Conservation (phyloP, 2,329 filamentous ascomycete genomes). For the Neopestalotiopsis sp. region DNA sequence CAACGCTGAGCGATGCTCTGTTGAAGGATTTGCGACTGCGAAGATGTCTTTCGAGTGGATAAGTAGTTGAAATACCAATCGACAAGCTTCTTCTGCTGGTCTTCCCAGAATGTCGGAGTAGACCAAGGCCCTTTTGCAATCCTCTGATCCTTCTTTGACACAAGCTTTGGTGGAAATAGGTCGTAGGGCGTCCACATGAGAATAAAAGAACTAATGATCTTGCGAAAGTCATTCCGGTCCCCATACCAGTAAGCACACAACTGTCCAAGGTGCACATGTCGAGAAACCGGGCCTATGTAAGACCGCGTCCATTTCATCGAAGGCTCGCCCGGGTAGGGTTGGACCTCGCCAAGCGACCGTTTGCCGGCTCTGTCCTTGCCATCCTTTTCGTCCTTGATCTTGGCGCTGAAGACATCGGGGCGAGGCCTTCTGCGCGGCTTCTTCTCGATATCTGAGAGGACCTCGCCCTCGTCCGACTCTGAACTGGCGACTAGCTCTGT, state of each 20-base stretch:
- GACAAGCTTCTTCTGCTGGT: conserved; percentile 29
- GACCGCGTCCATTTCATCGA: conserved; percentile 39
- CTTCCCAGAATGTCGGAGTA: conserved; percentile 28
- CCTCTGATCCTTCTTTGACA: conserved; percentile 23
- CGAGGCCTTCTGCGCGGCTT: background rate
- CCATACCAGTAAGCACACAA: conserved; percentile 37
- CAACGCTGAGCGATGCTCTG: conserved; percentile 28
- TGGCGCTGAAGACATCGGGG: conserved; percentile 17
- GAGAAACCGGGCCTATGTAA: conserved; percentile 38
- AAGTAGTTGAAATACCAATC: conserved; percentile 31
- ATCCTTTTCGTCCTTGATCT: conserved; percentile 23
- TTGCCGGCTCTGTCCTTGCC: conserved; percentile 17
- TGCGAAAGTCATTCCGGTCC: conserved; percentile 30
- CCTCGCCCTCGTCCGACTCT: background rate
- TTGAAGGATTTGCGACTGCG: conserved; percentile 29
- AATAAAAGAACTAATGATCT: conserved; percentile 31
- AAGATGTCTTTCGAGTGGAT: conserved; percentile 23
- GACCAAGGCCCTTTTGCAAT: conserved; percentile 36
- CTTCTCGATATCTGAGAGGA: background rate
- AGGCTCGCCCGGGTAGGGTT: conserved; percentile 37
- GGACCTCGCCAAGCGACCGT: conserved; percentile 30
- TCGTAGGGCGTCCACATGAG: conserved; percentile 35
- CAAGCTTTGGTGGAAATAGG: conserved; percentile 36
- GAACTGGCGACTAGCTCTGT: conserved; percentile 6
- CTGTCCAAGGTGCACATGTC: conserved; percentile 36